Percentiles rank a stretch among this genome's conserved stretches.
phyloP scores from a whole-genome alignment of 148 eudicot genomes.

The Hydrangea macrophylla region DNA sequence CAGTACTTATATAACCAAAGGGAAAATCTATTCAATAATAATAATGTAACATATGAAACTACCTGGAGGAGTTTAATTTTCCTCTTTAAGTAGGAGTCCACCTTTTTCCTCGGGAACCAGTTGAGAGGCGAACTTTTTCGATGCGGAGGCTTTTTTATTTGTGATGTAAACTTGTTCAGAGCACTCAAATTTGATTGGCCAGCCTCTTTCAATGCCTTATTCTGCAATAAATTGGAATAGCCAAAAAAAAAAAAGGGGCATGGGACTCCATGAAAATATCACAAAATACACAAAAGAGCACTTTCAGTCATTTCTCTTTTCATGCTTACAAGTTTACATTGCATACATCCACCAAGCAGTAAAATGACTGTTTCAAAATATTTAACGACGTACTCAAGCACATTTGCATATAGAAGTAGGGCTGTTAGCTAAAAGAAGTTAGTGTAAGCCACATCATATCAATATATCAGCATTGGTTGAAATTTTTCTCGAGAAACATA shows the following conservation, averaged over 20 bases:
- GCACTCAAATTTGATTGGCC: constrained; percentile 40
- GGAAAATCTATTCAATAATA: neutral
- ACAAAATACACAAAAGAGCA: neutral
- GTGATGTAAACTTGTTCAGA: constrained; percentile 59
- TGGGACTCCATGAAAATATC: neutral
- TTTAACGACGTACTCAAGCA: too few relatives aligned
- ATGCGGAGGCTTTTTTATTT: constrained; percentile 65
- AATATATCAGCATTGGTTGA: too few relatives aligned
- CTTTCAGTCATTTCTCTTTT: too few relatives aligned
- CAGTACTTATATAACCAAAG: neutral
- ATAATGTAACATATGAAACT: neutral
- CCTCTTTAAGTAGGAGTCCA: constrained; percentile 75
- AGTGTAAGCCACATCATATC: too few relatives aligned
- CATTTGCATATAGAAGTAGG: too few relatives aligned
- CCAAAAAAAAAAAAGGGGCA: neutral
- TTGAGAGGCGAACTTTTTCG: constrained; percentile 78
- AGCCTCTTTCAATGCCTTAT: constrained; percentile 51
- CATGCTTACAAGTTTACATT: too few relatives aligned
- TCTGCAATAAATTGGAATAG: constrained; percentile 32
- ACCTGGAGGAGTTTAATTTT: constrained; percentile 83
- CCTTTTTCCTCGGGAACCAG: constrained; percentile 90
- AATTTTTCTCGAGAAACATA: too few relatives aligned
- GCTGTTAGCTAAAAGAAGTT: too few relatives aligned
- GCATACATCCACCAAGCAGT: too few relatives aligned
- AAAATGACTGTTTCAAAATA: too few relatives aligned